These are phyloP conservation scores for Posidonia australis DNA, from an alignment of 106 monocot genomes.

Conservation along the genomic window DNA sequence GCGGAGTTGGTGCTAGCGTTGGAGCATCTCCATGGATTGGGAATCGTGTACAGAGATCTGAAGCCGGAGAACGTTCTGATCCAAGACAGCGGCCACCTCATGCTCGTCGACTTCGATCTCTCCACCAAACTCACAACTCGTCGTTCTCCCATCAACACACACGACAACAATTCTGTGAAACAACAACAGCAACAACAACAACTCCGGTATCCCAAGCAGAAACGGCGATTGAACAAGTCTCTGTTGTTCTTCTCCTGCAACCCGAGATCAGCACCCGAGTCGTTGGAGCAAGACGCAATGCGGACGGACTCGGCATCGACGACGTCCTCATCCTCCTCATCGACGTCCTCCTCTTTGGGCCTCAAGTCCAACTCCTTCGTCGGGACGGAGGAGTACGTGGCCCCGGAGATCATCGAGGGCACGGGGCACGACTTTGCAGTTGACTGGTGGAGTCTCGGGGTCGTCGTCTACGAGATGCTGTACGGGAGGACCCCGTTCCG, in stretches of 20 bases:
- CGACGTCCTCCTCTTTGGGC: slow-evolving; percentile 14
- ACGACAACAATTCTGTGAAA: not conserved
- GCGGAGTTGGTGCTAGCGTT: slow-evolving; percentile 84
- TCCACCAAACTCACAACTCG: slow-evolving; percentile 38
- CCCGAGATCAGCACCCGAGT: not conserved
- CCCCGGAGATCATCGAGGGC: slow-evolving; percentile 79
- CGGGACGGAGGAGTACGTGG: slow-evolving; percentile 95
- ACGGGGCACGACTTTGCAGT: slow-evolving; percentile 78
- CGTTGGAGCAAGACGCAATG: not conserved
- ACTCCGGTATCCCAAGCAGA: not conserved
- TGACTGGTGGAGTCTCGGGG: slow-evolving; percentile 94
- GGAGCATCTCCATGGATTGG: slow-evolving; percentile 61
- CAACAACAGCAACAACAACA: not conserved
- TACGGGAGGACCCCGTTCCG: slow-evolving; percentile 89
- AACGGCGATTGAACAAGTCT: too few species aligned
- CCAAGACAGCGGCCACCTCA: slow-evolving; percentile 75
- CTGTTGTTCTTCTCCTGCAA: slow-evolving; percentile 10
- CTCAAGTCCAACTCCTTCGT: slow-evolving; percentile 91
- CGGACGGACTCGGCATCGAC: slow-evolving; percentile 1
- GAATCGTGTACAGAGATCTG: slow-evolving; percentile 83
- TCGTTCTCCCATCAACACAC: not conserved
- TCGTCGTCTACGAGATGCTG: slow-evolving; percentile 91
- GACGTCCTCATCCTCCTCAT: slow-evolving; percentile 18
- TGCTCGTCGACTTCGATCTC: slow-evolving; percentile 98
- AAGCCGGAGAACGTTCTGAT: slow-evolving; percentile 92